Evolutionary conservation across 805 yeast species (phyloP).

Genomic region (Metschnikowia vanudenii): DNA sequence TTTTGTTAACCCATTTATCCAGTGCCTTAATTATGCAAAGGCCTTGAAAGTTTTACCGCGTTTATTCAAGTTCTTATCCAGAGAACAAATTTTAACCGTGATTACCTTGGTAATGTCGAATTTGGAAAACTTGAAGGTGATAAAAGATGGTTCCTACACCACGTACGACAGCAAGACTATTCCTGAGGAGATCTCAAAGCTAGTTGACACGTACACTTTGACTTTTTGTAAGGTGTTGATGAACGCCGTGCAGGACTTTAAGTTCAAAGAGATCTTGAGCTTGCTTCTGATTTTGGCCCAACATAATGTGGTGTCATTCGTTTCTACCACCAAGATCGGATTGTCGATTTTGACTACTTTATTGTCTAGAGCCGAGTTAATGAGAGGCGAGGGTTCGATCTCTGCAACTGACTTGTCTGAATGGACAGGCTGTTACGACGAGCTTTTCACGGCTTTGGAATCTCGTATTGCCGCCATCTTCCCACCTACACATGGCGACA

Average conservation of each 20-base stretch:
- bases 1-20: constrained; percentile 75
- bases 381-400: constrained; percentile 73
- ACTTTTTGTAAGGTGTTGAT: constrained; percentile 83
- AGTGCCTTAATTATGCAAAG: constrained; percentile 78
- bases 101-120: constrained; percentile 78
- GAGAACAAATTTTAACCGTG: constrained; percentile 73
- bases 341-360: constrained; percentile 85
- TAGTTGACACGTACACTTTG: constrained; percentile 74
- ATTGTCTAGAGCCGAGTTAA: constrained; percentile 86
- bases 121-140: constrained; percentile 73
- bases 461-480: constrained; percentile 74
- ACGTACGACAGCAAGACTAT: constrained; percentile 50
- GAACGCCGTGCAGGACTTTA: constrained; percentile 77
- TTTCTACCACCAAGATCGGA: constrained; percentile 74
- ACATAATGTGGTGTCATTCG: constrained; percentile 67
- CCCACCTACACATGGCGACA: constrained; percentile 60
- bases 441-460: constrained; percentile 74
- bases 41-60: constrained; percentile 88
- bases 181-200: constrained; percentile 54
- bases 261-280: constrained; percentile 74
- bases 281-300: constrained; percentile 67
- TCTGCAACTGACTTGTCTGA: constrained; percentile 55
- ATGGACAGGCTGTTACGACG: constrained; percentile 83
- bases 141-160: constrained; percentile 75
- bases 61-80: constrained; percentile 74